phyloP scores from a whole-genome alignment of 257 asterid species.

The Ligustrum vulgare region DNA sequence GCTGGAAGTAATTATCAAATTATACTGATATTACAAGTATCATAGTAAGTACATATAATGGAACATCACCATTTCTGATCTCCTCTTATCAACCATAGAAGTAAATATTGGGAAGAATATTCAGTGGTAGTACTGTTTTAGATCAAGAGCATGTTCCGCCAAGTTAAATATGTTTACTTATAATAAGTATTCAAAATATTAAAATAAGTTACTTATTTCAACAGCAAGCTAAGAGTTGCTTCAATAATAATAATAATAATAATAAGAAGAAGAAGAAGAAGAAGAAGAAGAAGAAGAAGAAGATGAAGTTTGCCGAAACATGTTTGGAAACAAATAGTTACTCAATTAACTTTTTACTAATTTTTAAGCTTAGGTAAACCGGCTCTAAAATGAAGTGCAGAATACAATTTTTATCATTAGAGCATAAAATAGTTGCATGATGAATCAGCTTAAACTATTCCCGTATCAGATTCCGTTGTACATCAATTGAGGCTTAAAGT shows the following conservation, averaged over 20 bases:
- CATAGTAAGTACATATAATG: slow-evolving; percentile 2
- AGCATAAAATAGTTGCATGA: background rate
- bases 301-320: background rate
- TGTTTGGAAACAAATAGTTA: background rate
- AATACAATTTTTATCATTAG: background rate
- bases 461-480: background rate
- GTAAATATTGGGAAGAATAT: background rate
- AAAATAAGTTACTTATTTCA: too few relatives aligned
- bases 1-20: slow-evolving; percentile 10
- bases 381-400: background rate
- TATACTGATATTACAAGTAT: slow-evolving; percentile 3
- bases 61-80: slow-evolving; percentile 1
- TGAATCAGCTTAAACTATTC: slow-evolving; percentile 5
- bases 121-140: background rate
- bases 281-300: too few relatives aligned
- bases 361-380: background rate
- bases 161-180: background rate
- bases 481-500: background rate
- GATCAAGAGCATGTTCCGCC: background rate
- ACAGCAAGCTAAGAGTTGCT: too few relatives aligned
- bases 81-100: too few relatives aligned
- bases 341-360: background rate
- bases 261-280: too few relatives aligned
- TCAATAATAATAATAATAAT: too few relatives aligned
- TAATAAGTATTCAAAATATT: background rate